phyloP scores from a whole-genome alignment of 148 eudicot species.

The Cornus kousa region DNA sequence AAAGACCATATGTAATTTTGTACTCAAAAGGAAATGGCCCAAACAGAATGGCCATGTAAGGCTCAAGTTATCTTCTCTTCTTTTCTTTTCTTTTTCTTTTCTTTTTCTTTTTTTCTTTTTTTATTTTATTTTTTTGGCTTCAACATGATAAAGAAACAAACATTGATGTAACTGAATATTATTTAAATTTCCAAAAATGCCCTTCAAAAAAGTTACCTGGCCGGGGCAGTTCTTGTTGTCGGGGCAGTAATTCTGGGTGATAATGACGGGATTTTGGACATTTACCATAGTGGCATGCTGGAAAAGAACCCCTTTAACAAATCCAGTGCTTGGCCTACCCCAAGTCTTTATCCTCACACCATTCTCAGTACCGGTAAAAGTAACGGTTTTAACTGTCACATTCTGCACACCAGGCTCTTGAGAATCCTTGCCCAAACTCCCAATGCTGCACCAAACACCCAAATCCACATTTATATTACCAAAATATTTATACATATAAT shows the following conservation, averaged over 20 bases:
- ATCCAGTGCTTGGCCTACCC: conserved; percentile 11
- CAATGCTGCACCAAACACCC: conserved; percentile 14
- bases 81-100: too few relatives aligned
- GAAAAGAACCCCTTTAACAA: conserved; percentile 11
- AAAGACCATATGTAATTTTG: too few relatives aligned
- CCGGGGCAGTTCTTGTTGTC: conserved; percentile 13
- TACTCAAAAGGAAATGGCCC: too few relatives aligned
- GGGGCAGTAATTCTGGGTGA: conserved; percentile 25
- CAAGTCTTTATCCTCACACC: conserved; percentile 18
- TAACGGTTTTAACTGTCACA: conserved; percentile 14
- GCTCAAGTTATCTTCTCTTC: too few relatives aligned
- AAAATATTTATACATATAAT: not conserved
- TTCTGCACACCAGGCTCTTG: conserved; percentile 16
- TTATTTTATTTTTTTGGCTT: too few relatives aligned
- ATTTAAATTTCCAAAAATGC: not conserved
- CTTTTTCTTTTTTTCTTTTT: too few relatives aligned
- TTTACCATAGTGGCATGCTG: conserved; percentile 12
- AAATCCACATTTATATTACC: not conserved
- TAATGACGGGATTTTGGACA: conserved; percentile 19
- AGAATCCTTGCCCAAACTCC: conserved; percentile 14
- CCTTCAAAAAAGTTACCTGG: conserved; percentile 7
- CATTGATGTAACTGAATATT: not conserved
- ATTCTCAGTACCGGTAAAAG: conserved; percentile 15
- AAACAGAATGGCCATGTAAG: too few relatives aligned
- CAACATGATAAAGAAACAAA: too few relatives aligned